Evolutionary conservation across 495 filamentous ascomycete genomes (phyloP), one percentile per base, ranked within the genome.

Genomic region (Astrocystis sublimbata): DNA sequence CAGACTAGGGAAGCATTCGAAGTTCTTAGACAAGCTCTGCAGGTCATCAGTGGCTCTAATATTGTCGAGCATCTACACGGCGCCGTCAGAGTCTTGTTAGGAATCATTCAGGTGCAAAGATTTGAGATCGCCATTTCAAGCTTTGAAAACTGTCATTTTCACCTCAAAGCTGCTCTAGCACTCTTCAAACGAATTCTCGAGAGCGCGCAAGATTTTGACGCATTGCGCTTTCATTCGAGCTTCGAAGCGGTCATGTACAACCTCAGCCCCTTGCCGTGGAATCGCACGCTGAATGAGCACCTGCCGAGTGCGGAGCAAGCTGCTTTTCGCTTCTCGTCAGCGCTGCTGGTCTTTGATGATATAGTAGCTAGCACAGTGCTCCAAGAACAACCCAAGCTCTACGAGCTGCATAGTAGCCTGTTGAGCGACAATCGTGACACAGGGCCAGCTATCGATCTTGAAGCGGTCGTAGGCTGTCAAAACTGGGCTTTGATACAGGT

Each of bases 81-180:
- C 19, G 67, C 64, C 26, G 63, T 56, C 8, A 56, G 77, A 15
- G 78, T 83, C 45, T 73, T 85, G 76, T 71, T 75, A 45, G 79
- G 78, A 74, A 81, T 86, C 67, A 74, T 84, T 50, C 81, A 85
- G 61, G 54, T 86, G 38, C 73, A 83, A 58, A 77, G 78, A 12
- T 81, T 81, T 58, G 82, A 83, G 47, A 77, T 81, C 45, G 63
- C 75, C 19, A 65, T 81, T 19, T 64, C 65, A 23, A 80, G 73
- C 57, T 73, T 75, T 23, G 69, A 74, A 3, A 81, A 81, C 67
- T 85, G 80, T 65, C 65, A 74, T 28, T 66, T 74, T 52, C 82
- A 86, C 63, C 78, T 84, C 31, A 76, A 72, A 54, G 80, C 78
- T 17, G 78, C 78, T 30, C 19, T 80, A 4, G 73, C 75, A 41